Evolutionary conservation across 1,284 basidiomycete genomes (phyloP), one percentile per base, ranked within the genome.

Genomic region (Ceratorhiza oryzae-sativae): DNA sequence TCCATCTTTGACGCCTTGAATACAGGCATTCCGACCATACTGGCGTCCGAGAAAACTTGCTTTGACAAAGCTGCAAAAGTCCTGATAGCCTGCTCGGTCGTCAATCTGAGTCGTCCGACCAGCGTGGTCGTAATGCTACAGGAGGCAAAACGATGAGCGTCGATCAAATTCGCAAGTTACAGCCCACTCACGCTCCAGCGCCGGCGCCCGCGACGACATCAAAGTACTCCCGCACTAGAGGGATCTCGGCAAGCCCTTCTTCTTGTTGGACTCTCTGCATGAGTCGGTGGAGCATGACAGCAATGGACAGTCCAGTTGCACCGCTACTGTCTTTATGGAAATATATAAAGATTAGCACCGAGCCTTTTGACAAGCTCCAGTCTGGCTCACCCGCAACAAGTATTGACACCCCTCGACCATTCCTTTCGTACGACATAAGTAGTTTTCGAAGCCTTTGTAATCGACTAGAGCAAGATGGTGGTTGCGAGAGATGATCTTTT

Each of bases 321-420:
- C 72, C 72, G 30, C 72, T 65, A 12, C 71, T 61, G 30, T 72
- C 71, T 72, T 2, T 4, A 27, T 1, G 4, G 12, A 1, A 10
- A 18, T 30, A 30, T 12, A 1, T 25, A n/a, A 8, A 51, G 13
- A 30, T 51, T 27, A 51, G 49, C 42, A 18, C 18, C 15, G 15
- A 3, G 4, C 9, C 9, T 45, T 12, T 39, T 39, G 8, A 39
- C 36, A 6, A 39, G 18, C 3, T 18, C 4, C n/a, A 45, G 3
- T 8, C 6, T 18, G 15, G 20, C 27, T 51, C 1, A 51, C 49
- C 49, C 30, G 23, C 49, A 18, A 51, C n/a, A 27, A 51, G 49
- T 51, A 51, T 51, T 1, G 49, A 5, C 10, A 51, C n/a, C 1
- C 49, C 49, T n/a, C n/a, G n/a, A n/a, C n/a, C n/a, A n/a, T n/a